Percentiles rank a stretch among this genome's conserved stretches.
These are phyloP conservation scores for Torrubiellomyces zombiae DNA, from an alignment of 2,329 filamentous ascomycete genomes.

Conservation along the genomic window DNA sequence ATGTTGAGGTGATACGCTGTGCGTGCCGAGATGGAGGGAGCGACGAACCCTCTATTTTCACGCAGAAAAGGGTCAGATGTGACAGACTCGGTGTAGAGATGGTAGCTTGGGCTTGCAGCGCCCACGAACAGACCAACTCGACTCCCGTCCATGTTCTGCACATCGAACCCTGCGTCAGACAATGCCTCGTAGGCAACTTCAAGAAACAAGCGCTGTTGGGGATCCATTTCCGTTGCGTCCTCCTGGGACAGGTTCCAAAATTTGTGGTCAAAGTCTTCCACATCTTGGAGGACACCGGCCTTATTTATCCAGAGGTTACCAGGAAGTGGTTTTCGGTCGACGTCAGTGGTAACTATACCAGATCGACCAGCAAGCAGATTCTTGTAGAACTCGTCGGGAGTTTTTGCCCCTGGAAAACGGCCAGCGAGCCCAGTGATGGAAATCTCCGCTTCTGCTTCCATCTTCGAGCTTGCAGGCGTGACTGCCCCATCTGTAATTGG, in stretches of 20 bases:
- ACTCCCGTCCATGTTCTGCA: not conserved
- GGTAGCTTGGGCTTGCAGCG: conserved; percentile 3
- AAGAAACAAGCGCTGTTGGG: conserved; percentile 4
- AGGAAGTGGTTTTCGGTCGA: conserved; percentile 2
- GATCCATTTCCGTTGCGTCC: conserved; percentile 6
- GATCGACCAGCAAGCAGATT: conserved; percentile 3
- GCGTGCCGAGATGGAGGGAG: conserved; percentile 5
- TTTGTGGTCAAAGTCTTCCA: conserved; percentile 5
- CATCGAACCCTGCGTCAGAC: conserved; percentile 2
- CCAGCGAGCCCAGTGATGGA: conserved; percentile 4
- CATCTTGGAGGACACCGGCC: conserved; percentile 3
- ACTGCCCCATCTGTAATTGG: conserved; percentile 4
- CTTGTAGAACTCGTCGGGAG: conserved; percentile 4
- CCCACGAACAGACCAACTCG: conserved; percentile 3
- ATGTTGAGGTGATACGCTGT: conserved; percentile 5
- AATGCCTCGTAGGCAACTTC: conserved; percentile 4
- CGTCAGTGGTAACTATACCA: not conserved
- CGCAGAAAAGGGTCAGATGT: conserved; percentile 3
- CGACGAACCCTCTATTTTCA: conserved; percentile 3
- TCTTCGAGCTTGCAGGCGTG: too few species aligned
- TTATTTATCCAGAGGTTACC: conserved; percentile 5
- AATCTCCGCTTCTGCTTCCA: too few species aligned
- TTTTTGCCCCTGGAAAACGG: conserved; percentile 4
- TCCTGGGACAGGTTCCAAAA: conserved; percentile 5
- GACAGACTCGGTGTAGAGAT: conserved; percentile 4